Percentiles rank a stretch among this genome's conserved stretches.
Evolutionary conservation across 495 filamentous ascomycete species (phyloP).

Genomic region (Xylaria sp.): DNA sequence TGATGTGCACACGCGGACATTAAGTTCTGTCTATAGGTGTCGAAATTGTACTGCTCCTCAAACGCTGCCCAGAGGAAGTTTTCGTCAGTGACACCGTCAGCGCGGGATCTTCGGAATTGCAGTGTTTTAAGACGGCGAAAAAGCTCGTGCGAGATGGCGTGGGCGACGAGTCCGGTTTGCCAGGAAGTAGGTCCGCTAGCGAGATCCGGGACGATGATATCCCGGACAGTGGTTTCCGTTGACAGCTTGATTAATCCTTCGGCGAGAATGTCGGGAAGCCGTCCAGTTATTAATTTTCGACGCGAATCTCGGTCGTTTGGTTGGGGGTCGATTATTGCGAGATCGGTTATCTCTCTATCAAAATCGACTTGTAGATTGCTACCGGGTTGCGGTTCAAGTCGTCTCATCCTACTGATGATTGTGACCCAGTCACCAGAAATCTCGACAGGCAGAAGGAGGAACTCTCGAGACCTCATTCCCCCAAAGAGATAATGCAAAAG

Average conservation of each 20-base stretch:
- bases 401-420: conserved; percentile 24
- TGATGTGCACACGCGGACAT: conserved; percentile 37
- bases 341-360: conserved; percentile 27
- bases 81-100: background rate
- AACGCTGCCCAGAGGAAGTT: conserved; percentile 32
- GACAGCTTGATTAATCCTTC: conserved; percentile 32
- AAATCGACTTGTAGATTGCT: background rate
- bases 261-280: conserved; percentile 23
- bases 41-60: conserved; percentile 35
- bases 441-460: conserved; percentile 30
- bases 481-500: conserved; percentile 34
- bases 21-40: conserved; percentile 32
- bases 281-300: conserved; percentile 8
- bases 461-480: conserved; percentile 28
- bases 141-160: conserved; percentile 36
- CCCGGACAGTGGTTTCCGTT: background rate
- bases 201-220: background rate
- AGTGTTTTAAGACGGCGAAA: conserved; percentile 35
- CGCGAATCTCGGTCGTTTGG: conserved; percentile 3
- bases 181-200: background rate
- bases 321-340: conserved; percentile 34
- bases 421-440: conserved; percentile 30
- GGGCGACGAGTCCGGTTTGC: conserved; percentile 34
- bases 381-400: background rate
- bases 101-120: background rate